These are phyloP conservation scores for Haplosporangium gracile DNA, from an alignment of 192 early-diverging fungal genomes.

Conservation along the genomic window DNA sequence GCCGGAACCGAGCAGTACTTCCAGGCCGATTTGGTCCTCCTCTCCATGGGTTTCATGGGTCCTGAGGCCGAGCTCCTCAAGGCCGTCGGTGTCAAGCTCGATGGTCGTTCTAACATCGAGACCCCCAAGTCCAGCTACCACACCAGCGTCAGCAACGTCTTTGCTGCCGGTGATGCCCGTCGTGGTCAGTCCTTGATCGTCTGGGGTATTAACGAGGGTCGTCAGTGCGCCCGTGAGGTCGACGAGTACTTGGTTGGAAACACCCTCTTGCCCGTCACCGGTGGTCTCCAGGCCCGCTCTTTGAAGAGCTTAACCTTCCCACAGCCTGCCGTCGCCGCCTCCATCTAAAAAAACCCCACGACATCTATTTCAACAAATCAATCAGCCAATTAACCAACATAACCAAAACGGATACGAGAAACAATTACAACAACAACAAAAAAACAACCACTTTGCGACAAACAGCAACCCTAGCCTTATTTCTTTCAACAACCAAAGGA, in stretches of 20 bases:
- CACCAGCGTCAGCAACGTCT: slow-evolving; percentile 86
- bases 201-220: slow-evolving; percentile 98
- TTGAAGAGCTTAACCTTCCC: slow-evolving; percentile 54
- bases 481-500: not conserved
- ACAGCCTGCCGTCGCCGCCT: slow-evolving; percentile 2
- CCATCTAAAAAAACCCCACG: not conserved
- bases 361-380: slow-evolving; percentile 4
- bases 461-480: not conserved
- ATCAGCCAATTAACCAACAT: not conserved
- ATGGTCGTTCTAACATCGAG: slow-evolving; percentile 83
- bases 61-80: slow-evolving; percentile 89
- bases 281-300: slow-evolving; percentile 83
- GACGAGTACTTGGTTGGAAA: slow-evolving; percentile 86
- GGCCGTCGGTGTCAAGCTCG: slow-evolving; percentile 84
- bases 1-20: slow-evolving; percentile 87
- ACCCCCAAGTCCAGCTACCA: slow-evolving; percentile 83
- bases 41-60: slow-evolving; percentile 97
- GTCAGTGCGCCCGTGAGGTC: slow-evolving; percentile 93
- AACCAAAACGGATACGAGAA: not conserved
- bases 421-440: not conserved
- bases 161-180: slow-evolving; percentile 98
- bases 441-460: not conserved
- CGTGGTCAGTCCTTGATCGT: slow-evolving; percentile 96
- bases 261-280: slow-evolving; percentile 88
- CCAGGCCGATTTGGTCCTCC: slow-evolving; percentile 90